Base-by-base conservation (phyloP, 2,329 filamentous ascomycete species). In the Claviceps digitariae region DNA sequence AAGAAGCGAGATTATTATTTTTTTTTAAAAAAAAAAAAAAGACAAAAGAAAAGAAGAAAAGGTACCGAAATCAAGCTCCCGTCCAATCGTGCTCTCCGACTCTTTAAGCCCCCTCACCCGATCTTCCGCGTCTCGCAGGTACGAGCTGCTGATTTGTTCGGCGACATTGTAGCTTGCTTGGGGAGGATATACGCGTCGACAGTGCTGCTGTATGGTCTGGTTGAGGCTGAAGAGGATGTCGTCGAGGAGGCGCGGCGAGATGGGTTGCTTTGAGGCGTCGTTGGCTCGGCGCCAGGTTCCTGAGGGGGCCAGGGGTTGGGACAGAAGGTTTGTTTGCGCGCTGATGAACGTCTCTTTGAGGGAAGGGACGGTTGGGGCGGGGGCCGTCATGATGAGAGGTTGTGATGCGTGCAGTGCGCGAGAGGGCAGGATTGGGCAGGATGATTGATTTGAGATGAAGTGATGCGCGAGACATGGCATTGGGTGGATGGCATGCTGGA, bases 141-240 rank as follows among this genome's bases (percentile, higher is more conserved):
- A 88, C 46, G 86, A 68, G 48, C 69, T 67, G 66, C 86, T 82
- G 44, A 89, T 81, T 69, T 89, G 84, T 69, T 87, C 83, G 2
- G 84, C 83, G 20, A 88, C 77, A 60, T 86, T 82, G 38, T 84
- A 77, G 51, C 77, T 80, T n/a, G 84, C 82, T 59, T 85, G 82
- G 0, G 82, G 77, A 17, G 81, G 76, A 64, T 87, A 87, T 5
- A 81, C 81, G 53, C 81, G 76, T 38, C 78, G 78, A 31, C 76
- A 76, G 64, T 89, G 85, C 59, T 84, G 81, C 58, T 78, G 76
- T 15, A 87, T 68, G 17, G 74, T 68, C 55, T 81, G 76, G 62
- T 86, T 86, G 13, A 86, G 70, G 43, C 74, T 74, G 57, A 72
- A 69, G 4, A 84, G 64, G 13, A 74, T 78, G 56, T 83, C 78